Conservation (phyloP, 345 rosid genomes). For the Lepidium aucheri region DNA sequence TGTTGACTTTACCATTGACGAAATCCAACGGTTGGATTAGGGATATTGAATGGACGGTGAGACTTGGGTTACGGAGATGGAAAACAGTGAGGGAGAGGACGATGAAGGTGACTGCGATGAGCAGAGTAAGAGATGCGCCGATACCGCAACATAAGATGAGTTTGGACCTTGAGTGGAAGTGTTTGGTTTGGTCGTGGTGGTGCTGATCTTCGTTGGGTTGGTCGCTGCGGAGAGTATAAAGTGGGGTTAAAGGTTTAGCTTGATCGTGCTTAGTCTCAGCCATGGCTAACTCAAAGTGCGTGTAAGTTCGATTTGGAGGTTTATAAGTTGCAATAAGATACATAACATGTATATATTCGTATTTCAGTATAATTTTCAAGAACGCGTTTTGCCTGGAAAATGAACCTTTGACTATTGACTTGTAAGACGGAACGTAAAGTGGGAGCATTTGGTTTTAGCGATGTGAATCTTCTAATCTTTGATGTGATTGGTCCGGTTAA, state of each 20-base stretch:
- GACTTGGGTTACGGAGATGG: conserved; percentile 21
- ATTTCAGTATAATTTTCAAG: neutral
- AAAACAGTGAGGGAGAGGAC: conserved; percentile 19
- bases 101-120: conserved; percentile 23
- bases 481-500: neutral
- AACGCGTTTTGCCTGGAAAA: conserved; percentile 13
- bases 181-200: conserved; percentile 4
- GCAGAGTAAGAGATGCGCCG: neutral
- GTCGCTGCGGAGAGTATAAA: conserved; percentile 13
- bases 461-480: neutral
- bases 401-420: conserved; percentile 21
- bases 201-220: conserved; percentile 9
- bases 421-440: neutral
- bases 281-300: conserved; percentile 1
- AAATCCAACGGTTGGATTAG: conserved; percentile 13
- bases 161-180: conserved; percentile 1
- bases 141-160: conserved; percentile 28
- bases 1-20: conserved; percentile 14
- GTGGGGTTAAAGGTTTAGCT: conserved; percentile 16
- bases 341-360: neutral
- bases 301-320: neutral
- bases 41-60: conserved; percentile 6
- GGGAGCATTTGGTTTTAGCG: conserved; percentile 8
- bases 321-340: neutral
- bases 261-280: conserved; percentile 8